Evolutionary conservation across 1,284 basidiomycete species (phyloP), one percentile per base, ranked within the genome.

Genomic region (Peniophora sp.): DNA sequence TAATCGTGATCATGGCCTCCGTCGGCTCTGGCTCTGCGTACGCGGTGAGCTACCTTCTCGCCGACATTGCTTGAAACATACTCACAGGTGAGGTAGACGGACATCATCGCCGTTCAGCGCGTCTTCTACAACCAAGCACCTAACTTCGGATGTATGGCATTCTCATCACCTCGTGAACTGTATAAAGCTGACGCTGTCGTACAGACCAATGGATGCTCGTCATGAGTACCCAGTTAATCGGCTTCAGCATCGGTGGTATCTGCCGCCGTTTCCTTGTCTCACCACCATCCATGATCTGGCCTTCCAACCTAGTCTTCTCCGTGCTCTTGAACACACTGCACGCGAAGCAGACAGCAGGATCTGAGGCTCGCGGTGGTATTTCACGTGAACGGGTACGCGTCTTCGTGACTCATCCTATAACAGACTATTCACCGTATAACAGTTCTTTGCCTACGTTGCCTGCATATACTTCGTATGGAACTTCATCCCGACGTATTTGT

Each of bases 281-380:
- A 58, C 94, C 93, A 0, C 88, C 92, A 0, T 88, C 88, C 0
- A 92, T 97, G 89, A 90, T 96, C 58, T 96, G 93, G 92, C 93
- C 92, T 0, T 66, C 74, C n/a, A 88, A 88, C 57, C 74, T 96
- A 23, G 88, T 94, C 17, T 79, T 76, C 18, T 88, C 90, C 51
- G 90, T 92, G 1, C 81, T 92, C 22, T 86, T 97, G 70, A 88
- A 87, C 67, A 87, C 85, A 2, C 68, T 88, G 3, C 84, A 88
- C 60, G 70, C 78, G 0, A 78, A 81, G 57, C 65, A 68, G 36
- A 86, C 85, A 59, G 68, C 79, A 41, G 84, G 84, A 58, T 72
- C 81, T 18, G 82, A 81, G 45, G 73, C 61, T 47, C 75, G 76
- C n/a, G 82, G 81, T 0, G 84, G 85, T 61, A 75, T 92, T 55